These are phyloP conservation scores for Dioscorea zingiberensis DNA, from an alignment of 106 monocot genomes.

Conservation along the genomic window DNA sequence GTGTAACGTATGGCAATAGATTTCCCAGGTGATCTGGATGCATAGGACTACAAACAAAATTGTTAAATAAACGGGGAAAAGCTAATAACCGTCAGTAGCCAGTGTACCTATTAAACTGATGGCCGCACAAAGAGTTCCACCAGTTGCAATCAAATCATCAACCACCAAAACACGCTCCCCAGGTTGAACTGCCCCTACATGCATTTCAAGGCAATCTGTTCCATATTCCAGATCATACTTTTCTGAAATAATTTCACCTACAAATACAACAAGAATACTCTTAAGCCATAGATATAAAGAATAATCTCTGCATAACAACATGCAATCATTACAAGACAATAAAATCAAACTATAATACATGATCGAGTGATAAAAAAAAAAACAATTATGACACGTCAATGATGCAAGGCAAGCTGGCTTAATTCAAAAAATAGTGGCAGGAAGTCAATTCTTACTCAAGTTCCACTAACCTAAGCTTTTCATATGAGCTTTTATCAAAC, in stretches of 20 bases:
- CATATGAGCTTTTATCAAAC: too few species aligned
- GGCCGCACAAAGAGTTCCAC: constrained; percentile 50
- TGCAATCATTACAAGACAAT: not conserved
- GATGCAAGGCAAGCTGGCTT: too few species aligned
- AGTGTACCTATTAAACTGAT: constrained; percentile 37
- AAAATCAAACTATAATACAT: not conserved
- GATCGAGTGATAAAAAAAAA: too few species aligned
- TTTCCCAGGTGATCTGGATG: not conserved
- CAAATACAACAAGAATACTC: too few species aligned
- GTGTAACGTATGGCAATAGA: not conserved
- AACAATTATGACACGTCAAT: too few species aligned
- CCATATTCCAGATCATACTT: constrained; percentile 47
- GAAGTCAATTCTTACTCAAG: too few species aligned
- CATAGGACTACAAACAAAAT: too few species aligned
- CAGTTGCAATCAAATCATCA: constrained; percentile 48
- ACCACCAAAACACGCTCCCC: constrained; percentile 38
- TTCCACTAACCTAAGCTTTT: too few species aligned
- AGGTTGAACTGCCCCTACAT: constrained; percentile 34
- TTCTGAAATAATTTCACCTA: constrained; percentile 47
- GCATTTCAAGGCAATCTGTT: constrained; percentile 47
- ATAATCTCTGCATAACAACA: not conserved
- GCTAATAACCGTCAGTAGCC: not conserved
- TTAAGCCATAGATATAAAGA: too few species aligned
- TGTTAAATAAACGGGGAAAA: not conserved
- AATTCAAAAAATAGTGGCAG: too few species aligned